Conservation (phyloP, 257 asterid species). For the Ajuga chamaepitys region DNA sequence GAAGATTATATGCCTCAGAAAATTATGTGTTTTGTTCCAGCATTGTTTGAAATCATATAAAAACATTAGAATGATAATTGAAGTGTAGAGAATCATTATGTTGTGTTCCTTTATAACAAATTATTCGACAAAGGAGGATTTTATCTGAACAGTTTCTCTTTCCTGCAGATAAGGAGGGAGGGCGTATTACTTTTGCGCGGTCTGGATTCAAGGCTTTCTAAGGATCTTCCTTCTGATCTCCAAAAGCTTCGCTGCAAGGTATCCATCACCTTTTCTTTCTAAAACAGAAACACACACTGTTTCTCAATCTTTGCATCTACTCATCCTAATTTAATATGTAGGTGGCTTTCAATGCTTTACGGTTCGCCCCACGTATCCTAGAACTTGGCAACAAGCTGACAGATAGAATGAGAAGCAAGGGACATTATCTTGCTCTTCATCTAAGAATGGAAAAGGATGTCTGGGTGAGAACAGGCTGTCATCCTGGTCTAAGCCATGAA, state of each 20-base stretch:
- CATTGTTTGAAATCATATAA: neutral
- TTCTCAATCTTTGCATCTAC: neutral
- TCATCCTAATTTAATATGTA: conserved; percentile 17
- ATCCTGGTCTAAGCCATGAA: conserved; percentile 66
- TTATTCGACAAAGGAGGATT: neutral
- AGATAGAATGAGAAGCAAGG: conserved; percentile 85
- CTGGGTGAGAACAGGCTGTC: conserved; percentile 97
- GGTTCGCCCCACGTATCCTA: conserved; percentile 62
- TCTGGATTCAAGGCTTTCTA: conserved; percentile 80
- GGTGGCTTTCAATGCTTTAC: conserved; percentile 88
- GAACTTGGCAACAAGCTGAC: conserved; percentile 78
- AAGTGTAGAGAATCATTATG: neutral
- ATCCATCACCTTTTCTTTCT: neutral
- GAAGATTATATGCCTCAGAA: neutral
- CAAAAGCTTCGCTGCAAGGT: conserved; percentile 98
- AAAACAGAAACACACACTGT: neutral
- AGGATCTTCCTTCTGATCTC: conserved; percentile 88
- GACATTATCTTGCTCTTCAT: conserved; percentile 90
- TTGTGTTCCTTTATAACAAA: neutral
- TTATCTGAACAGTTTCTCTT: conserved; percentile 1
- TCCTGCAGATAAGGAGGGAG: conserved; percentile 73
- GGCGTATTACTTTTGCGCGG: conserved; percentile 80
- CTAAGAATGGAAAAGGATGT: conserved; percentile 97
- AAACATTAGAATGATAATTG: neutral
- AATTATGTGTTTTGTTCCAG: neutral